Percentiles rank a stretch among this genome's conserved stretches.
These are phyloP conservation scores for Acanthamoeba rhysodes DNA, from an alignment of 208 protist genomes.

Conservation along the genomic window DNA sequence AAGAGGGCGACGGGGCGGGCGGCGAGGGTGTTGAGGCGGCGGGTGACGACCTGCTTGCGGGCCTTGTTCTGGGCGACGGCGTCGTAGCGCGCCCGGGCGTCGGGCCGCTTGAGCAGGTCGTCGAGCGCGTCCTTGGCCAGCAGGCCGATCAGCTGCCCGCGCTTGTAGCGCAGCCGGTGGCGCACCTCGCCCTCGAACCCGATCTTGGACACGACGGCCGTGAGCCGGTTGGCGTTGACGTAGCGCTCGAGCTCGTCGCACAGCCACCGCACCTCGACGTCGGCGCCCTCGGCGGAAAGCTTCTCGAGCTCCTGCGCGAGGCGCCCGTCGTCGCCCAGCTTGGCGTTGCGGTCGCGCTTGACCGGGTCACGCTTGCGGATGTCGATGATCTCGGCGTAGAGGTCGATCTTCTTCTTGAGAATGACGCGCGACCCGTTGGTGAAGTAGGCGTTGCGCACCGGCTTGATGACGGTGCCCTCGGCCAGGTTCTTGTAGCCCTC, in stretches of 20 bases:
- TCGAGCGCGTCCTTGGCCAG: conserved; percentile 32
- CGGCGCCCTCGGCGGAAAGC: background rate
- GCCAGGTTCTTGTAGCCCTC: conserved; percentile 33
- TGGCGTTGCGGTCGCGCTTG: conserved; percentile 37
- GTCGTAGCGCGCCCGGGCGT: background rate
- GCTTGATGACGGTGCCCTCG: conserved; percentile 31
- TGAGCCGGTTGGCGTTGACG: conserved; percentile 8
- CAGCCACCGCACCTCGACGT: background rate
- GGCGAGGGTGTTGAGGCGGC: conserved; percentile 22
- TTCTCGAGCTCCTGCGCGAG: background rate
- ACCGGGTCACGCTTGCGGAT: background rate
- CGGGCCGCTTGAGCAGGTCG: background rate
- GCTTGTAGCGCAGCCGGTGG: background rate
- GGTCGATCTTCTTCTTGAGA: conserved; percentile 53
- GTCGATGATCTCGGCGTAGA: conserved; percentile 40
- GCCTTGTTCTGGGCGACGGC: background rate
- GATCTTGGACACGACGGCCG: conserved; percentile 14
- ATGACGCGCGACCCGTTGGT: background rate
- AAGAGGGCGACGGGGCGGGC: background rate
- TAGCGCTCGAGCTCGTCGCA: conserved; percentile 26
- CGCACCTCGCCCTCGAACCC: background rate
- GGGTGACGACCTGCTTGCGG: background rate
- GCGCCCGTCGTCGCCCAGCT: background rate
- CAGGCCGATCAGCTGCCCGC: conserved; percentile 1
- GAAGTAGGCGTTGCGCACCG: background rate